A percentile compares a stretch with the other conserved stretches of the same genome.
These are phyloP conservation scores for Russula sp. DNA, from an alignment of 768 basidiomycete genomes.

Conservation along the genomic window DNA sequence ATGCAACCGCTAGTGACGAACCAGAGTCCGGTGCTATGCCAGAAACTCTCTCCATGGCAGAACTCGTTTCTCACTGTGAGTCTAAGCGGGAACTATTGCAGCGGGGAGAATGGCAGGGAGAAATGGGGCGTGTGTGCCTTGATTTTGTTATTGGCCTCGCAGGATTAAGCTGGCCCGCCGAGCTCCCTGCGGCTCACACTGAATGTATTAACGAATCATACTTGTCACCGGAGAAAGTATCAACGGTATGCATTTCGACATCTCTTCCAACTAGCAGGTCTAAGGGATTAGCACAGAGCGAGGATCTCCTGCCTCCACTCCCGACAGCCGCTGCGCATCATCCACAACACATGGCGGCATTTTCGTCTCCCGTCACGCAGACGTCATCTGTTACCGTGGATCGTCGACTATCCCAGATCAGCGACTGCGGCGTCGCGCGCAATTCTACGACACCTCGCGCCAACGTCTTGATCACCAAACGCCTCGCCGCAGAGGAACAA, in stretches of 20 bases:
- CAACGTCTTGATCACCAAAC: conserved; percentile 18
- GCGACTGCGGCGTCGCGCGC: conserved; percentile 11
- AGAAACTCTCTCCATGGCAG: background rate
- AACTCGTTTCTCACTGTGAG: conserved; percentile 28
- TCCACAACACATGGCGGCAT: conserved; percentile 15
- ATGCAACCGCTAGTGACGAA: background rate
- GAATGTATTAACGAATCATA: background rate
- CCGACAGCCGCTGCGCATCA: conserved; percentile 19
- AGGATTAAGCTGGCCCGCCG: conserved; percentile 24
- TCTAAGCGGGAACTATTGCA: conserved; percentile 28
- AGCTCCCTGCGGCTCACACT: background rate
- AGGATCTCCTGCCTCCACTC: conserved; percentile 15
- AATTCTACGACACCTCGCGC: conserved; percentile 6
- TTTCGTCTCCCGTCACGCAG: conserved; percentile 9
- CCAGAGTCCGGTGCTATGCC: background rate
- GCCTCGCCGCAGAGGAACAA: conserved; percentile 18
- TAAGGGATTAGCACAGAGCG: conserved; percentile 6
- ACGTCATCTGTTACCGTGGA: conserved; percentile 17
- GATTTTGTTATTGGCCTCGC: conserved; percentile 27
- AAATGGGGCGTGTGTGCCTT: conserved; percentile 25
- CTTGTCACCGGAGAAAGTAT: conserved; percentile 4
- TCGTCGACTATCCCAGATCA: conserved; percentile 6
- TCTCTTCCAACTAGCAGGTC: background rate
- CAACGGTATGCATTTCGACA: background rate
- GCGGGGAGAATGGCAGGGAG: conserved; percentile 26